Conservation (phyloP, 208 protist species). For the Angomonas deanei region DNA sequence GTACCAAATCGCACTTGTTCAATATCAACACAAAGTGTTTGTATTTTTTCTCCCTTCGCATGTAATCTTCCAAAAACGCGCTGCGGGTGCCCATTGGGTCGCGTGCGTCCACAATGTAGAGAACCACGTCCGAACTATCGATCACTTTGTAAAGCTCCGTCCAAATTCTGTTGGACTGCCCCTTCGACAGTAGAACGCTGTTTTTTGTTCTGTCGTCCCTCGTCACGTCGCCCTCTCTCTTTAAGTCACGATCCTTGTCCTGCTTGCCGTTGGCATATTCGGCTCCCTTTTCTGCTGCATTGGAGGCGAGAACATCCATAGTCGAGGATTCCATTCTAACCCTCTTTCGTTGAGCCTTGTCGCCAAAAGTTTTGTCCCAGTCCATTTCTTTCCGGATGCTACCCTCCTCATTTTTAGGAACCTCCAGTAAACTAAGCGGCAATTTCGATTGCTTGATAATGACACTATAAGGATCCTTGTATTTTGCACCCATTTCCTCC, state of each 20-base stretch:
- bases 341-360: conserved; percentile 92
- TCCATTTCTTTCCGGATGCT: conserved; percentile 93
- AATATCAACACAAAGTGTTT: conserved; percentile 99
- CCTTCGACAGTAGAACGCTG: conserved; percentile 95
- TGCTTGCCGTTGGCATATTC: conserved; percentile 54
- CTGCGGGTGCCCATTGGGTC: conserved; percentile 99
- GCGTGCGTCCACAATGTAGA: conserved; percentile 97
- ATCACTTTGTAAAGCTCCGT: conserved; percentile 99
- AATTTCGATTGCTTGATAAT: conserved; percentile 96
- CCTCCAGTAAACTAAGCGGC: conserved; percentile 94
- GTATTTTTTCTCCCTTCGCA: conserved; percentile 95
- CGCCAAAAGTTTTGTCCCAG: conserved; percentile 96
- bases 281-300: conserved; percentile 28
- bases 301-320: conserved; percentile 46
- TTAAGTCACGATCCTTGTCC: conserved; percentile 54
- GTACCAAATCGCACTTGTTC: conserved; percentile 99
- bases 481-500: conserved; percentile 92
- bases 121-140: conserved; percentile 99
- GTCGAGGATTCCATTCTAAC: conserved; percentile 56
- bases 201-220: conserved; percentile 77
- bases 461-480: conserved; percentile 97
- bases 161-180: conserved; percentile 99
- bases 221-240: conserved; percentile 24
- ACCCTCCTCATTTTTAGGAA: conserved; percentile 68
- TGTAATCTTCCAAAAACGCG: conserved; percentile 89